A percentile compares a stretch with the other conserved stretches of the same genome.
phyloP scores from a whole-genome alignment of 83 land plant species.

The Picea abies region DNA sequence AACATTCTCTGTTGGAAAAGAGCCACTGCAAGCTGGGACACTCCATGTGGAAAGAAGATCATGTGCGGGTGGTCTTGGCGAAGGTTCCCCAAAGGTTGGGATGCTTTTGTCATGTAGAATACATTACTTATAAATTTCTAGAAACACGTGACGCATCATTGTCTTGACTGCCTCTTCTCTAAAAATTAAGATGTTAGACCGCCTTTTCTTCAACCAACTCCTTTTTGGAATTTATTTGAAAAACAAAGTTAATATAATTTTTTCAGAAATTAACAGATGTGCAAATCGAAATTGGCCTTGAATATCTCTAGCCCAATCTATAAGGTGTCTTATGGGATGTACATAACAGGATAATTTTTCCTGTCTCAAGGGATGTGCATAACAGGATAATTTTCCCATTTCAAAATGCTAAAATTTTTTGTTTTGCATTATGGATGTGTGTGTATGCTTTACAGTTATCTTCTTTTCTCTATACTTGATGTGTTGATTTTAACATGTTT shows the following conservation, averaged over 20 bases:
- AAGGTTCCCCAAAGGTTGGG: conserved; percentile 90
- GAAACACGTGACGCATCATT: background rate
- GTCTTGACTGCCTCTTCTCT: background rate
- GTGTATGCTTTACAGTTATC: background rate
- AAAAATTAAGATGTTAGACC: background rate
- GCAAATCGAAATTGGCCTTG: no score
- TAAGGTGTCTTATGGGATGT: background rate
- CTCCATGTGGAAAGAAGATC: conserved; percentile 27
- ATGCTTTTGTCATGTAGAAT: background rate
- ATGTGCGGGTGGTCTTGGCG: conserved; percentile 66
- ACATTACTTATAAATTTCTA: background rate
- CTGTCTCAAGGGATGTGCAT: background rate
- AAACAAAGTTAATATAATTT: no score
- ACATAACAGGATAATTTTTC: background rate
- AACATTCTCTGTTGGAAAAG: conserved; percentile 60
- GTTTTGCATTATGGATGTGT: background rate
- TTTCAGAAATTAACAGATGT: no score
- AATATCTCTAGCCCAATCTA: no score
- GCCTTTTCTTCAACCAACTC: background rate
- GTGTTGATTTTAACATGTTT: background rate
- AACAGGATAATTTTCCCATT: no score
- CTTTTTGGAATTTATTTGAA: no score
- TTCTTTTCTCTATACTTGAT: background rate
- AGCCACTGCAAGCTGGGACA: conserved; percentile 46
- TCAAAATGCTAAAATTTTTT: background rate